Evolutionary conservation across 352 stramenopile species (phyloP).

Genomic region (Globisporangium orthogonon): DNA sequence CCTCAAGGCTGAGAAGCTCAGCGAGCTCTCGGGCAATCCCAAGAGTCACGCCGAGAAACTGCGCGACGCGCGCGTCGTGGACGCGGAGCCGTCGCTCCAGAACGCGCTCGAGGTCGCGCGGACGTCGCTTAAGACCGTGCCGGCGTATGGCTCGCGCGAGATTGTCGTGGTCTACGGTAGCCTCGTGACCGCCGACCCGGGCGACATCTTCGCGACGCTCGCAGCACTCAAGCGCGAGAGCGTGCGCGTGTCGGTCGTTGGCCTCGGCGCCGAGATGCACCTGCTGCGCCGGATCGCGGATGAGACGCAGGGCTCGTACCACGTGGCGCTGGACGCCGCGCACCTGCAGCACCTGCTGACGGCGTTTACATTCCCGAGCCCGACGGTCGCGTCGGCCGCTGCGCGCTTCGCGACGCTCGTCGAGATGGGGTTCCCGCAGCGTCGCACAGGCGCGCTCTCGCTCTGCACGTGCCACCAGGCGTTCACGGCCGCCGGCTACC

Average conservation of each 20-base stretch:
- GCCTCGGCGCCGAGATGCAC: slow-evolving; percentile 93
- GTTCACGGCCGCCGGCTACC: slow-evolving; percentile 89
- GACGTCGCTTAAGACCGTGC: slow-evolving; percentile 88
- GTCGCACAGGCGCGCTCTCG: slow-evolving; percentile 63
- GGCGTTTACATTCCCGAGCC: slow-evolving; percentile 92
- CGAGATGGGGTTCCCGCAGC: slow-evolving; percentile 83
- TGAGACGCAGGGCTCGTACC: slow-evolving; percentile 91
- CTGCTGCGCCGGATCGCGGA: slow-evolving; percentile 82
- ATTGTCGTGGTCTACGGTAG: slow-evolving; percentile 94
- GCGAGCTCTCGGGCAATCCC: slow-evolving; percentile 86
- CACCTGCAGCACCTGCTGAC: slow-evolving; percentile 92
- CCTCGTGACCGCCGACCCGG: slow-evolving; percentile 94
- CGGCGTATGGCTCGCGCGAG: slow-evolving; percentile 80
- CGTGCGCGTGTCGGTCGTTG: slow-evolving; percentile 92
- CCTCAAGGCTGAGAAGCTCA: slow-evolving; percentile 88
- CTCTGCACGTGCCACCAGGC: slow-evolving; percentile 82
- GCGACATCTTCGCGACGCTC: slow-evolving; percentile 93
- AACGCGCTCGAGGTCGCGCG: slow-evolving; percentile 89
- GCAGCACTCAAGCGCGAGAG: slow-evolving; percentile 86
- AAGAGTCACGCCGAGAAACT: slow-evolving; percentile 84
- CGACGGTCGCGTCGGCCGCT: slow-evolving; percentile 68
- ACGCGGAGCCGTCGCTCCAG: slow-evolving; percentile 88
- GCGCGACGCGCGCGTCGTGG: slow-evolving; percentile 47
- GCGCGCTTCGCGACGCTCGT: slow-evolving; percentile 71
- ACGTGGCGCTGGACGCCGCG: slow-evolving; percentile 89